Evolutionary conservation across 306 rosid species (phyloP).

Genomic region (Quercus cerris): DNA sequence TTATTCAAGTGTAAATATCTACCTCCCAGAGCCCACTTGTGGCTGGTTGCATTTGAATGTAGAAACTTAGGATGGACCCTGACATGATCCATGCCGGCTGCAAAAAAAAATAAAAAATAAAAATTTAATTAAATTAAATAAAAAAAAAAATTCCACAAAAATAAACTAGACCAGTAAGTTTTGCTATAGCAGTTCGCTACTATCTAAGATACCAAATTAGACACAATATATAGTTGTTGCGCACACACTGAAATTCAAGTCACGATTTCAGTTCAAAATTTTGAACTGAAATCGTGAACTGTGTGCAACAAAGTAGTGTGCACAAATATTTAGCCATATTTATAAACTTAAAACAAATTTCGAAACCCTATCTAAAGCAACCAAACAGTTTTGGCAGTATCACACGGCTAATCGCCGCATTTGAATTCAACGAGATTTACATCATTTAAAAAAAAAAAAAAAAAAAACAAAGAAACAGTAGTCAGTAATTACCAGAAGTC

Average conservation of each 20-base stretch:
- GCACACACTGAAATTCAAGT: no score
- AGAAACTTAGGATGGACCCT: constrained; percentile 98
- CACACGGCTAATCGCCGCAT: no score
- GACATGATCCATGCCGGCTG: constrained; percentile 94
- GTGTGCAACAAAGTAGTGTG: no score
- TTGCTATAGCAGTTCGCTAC: not conserved
- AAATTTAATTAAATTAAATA: not conserved
- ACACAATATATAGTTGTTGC: not conserved
- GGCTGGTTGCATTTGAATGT: constrained; percentile 97
- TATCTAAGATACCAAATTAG: not conserved
- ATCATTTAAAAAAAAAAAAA: no score
- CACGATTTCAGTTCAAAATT: no score
- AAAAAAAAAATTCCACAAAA: not conserved
- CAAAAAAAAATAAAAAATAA: no score
- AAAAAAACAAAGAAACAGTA: not conserved
- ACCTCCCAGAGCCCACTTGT: constrained; percentile 99
- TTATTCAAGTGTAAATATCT: not conserved
- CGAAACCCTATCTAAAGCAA: no score
- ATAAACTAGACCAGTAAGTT: not conserved
- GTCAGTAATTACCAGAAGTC: not conserved
- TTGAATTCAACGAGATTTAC: no score
- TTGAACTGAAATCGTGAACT: no score
- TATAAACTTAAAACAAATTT: no score
- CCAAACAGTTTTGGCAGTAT: no score
- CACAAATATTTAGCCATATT: no score